These are phyloP conservation scores for Trichoderma reesei DNA, from an alignment of 495 filamentous ascomycete genomes.

Conservation along the genomic window DNA sequence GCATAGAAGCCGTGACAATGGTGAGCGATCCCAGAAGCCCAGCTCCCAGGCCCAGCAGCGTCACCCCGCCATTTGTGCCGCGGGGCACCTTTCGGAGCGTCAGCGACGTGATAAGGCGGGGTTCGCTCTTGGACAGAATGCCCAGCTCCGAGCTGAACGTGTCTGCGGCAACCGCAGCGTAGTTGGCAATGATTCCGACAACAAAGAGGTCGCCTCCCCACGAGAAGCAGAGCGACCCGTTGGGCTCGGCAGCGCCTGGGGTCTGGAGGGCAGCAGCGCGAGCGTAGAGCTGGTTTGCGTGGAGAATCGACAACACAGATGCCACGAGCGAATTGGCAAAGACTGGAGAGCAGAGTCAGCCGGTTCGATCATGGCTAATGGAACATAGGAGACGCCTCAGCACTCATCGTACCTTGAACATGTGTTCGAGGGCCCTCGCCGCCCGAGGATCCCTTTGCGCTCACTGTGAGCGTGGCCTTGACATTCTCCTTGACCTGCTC, in stretches of 20 bases:
- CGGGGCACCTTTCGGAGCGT: conserved; percentile 66
- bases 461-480: conserved; percentile 72
- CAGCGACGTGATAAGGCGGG: conserved; percentile 78
- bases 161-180: conserved; percentile 83
- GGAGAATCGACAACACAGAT: conserved; percentile 60
- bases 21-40: conserved; percentile 66
- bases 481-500: conserved; percentile 71
- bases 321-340: conserved; percentile 79
- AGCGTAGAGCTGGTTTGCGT: conserved; percentile 51
- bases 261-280: conserved; percentile 26
- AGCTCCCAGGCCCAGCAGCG: conserved; percentile 57
- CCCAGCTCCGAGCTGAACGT: conserved; percentile 94
- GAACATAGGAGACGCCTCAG: no score
- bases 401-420: conserved; percentile 45
- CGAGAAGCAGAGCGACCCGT: conserved; percentile 35
- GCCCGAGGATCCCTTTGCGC: conserved; percentile 57
- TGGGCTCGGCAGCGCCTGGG: conserved; percentile 10
- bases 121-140: conserved; percentile 66
- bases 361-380: neutral
- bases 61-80: conserved; percentile 91
- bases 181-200: conserved; percentile 59
- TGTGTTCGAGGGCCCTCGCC: conserved; percentile 76
- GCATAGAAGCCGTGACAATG: conserved; percentile 53
- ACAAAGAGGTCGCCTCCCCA: conserved; percentile 48
- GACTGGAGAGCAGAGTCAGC: conserved; percentile 33